Base-by-base conservation (phyloP, 805 yeast genomes). In the Nakazawaea pomicola region DNA sequence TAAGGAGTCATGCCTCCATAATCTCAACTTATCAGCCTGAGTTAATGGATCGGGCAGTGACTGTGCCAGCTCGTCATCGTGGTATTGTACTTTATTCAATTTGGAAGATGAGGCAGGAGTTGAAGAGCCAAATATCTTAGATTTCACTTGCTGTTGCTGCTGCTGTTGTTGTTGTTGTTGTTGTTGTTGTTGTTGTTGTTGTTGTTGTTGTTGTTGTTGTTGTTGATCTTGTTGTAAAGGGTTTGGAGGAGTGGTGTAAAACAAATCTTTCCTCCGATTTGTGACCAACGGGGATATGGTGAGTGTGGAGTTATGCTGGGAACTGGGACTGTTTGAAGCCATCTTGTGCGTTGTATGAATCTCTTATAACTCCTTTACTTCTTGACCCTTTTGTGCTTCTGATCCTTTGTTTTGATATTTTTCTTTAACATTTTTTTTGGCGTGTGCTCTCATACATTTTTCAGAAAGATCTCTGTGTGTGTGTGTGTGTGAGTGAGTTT, bases 1-100 rank as follows among this genome's bases (percentile, higher is more conserved):
- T 43, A 84, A 60, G 0, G 99, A 95, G 55, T 89, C 96, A 48
- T 89, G 95, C 36, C 98, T 67, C 99, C 98, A 93, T 21, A 86
- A 66, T 34, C 98, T 64, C 27, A 93, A 70, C 50, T 81, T 79
- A 48, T 91, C 97, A 0, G 90, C 93, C 44, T 85, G 93, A 0
- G 95, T 74, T 30, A 77, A 54, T 5, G 82, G 82, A 30, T 33
- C 35, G 3, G 31, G 19, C 23, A 3, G 18, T 16, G 18, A 16
- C 23, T 14, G 24, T 17, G 24, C 29, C 36, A 41, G 36, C 24
- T 44, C 40, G 43, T 37, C 23, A 46, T 51, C 30, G 47, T 23
- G 12, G 47, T 39, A 16, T 17, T 20, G 38, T 4, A 41, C 45
- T 14, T 15, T 32, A 14, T 37, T 38, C 25, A 43, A 29, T 38